These are phyloP conservation scores for Pulicaria dysenterica DNA, from an alignment of 129 eudicot species.

Conservation along the genomic window DNA sequence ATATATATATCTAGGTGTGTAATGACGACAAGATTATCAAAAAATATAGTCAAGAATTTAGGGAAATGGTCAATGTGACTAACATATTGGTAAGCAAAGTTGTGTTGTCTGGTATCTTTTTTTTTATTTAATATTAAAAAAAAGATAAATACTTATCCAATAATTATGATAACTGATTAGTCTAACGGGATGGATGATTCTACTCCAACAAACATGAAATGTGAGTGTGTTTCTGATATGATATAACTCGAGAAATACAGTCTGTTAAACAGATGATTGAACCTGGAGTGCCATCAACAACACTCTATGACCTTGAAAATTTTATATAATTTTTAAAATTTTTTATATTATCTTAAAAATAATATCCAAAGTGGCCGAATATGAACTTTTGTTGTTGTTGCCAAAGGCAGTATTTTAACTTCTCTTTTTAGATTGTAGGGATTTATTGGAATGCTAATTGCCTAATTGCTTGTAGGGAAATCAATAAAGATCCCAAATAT, in stretches of 20 bases:
- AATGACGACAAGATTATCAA: constrained; percentile 31
- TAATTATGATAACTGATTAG: neutral
- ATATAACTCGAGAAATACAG: no score
- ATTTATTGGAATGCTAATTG: neutral
- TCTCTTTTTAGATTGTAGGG: neutral
- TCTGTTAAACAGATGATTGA: no score
- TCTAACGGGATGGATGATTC: neutral
- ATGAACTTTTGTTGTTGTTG: neutral
- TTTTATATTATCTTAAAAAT: constrained; percentile 6
- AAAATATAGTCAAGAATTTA: constrained; percentile 27
- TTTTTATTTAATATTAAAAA: neutral
- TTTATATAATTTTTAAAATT: constrained; percentile 7
- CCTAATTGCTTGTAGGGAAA: neutral
- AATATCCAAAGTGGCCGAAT: neutral
- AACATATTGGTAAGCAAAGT: constrained; percentile 23
- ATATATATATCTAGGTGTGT: constrained; percentile 24
- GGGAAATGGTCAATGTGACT: constrained; percentile 38
- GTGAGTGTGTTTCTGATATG: no score
- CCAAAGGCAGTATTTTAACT: neutral
- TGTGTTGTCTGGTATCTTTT: constrained; percentile 27
- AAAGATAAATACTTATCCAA: constrained; percentile 25
- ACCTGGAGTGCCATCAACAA: no score
- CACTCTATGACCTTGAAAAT: neutral
- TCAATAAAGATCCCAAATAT: neutral
- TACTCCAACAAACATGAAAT: no score